Base-by-base conservation (phyloP, 2,329 filamentous ascomycete species). In the Neonectria magnoliae region DNA sequence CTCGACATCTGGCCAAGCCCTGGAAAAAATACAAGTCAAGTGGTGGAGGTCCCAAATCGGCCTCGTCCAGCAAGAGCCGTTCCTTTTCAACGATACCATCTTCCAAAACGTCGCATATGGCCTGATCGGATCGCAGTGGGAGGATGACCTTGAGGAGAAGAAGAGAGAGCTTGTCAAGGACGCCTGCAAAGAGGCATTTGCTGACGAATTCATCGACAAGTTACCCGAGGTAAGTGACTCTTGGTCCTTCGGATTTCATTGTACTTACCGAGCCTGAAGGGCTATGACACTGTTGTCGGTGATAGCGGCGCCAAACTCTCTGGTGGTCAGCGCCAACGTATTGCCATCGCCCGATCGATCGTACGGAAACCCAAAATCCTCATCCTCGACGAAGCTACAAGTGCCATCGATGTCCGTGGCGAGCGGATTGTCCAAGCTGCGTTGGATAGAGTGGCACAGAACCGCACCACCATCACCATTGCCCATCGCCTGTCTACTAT, bases 251-350 rank as follows among this genome's bases (percentile, higher is more conserved):
- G 8, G 16, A 16, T 33, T 9, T 11, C n/a, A 20, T 33, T 55
- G 7, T 53, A 48, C 68, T 72, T 13, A 75, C 54, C 25, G 51
- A 16, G 13, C 25, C 42, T 16, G 13, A 51, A 92, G 81, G 87
- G 88, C 1, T 94, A 94, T 73, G 85, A 91, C 5, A 93, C 93
- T 0, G 79, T 86, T 9, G 92, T 96, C 1, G 93, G 93, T 1
- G 92, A 95, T 73, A 87, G 87, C 29, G 93, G 93, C 5, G 90
- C 91, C 52, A 93, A 92, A 75, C 81, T 97, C 1, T 93, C 91
- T 11, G 91, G 93, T n/a, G 93, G 93, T 1, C 93, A 97, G 76
- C 87, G 92, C n/a, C 93, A 97, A 76, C 87, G 93, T 5, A 85
- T 97, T 25, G 91, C 92, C 2, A 94, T 94, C 66, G 91, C 92